Conservation (phyloP, 2,329 filamentous ascomycete species). For the Aspergillus caelatus region DNA sequence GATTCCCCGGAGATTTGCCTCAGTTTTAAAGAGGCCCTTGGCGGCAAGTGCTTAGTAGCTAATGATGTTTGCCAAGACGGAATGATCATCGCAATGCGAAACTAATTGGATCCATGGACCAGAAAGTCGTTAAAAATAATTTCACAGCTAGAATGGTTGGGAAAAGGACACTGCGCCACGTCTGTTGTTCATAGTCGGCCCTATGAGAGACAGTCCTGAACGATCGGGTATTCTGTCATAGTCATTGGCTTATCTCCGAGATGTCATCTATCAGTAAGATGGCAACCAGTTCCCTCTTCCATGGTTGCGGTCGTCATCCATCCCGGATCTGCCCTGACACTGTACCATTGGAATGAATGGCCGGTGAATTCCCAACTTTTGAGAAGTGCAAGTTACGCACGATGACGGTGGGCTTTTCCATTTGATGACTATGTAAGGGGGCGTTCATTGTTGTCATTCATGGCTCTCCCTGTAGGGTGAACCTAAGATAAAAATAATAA, state of each 20-base stretch:
- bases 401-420: too few species aligned
- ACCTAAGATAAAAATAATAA: not conserved
- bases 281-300: not conserved
- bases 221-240: not conserved
- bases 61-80: constrained; percentile 21
- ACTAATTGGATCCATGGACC: constrained; percentile 8
- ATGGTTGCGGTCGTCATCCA: not conserved
- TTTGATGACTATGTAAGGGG: constrained; percentile 4
- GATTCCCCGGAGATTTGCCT: constrained; percentile 8
- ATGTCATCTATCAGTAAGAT: not conserved
- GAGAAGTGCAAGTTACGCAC: too few species aligned
- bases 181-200: not conserved
- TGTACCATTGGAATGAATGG: not conserved
- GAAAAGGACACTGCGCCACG: constrained; percentile 1
- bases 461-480: not conserved
- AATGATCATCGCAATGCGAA: constrained; percentile 12
- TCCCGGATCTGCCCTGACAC: not conserved
- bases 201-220: not conserved
- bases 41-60: constrained; percentile 12
- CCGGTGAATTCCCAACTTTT: not conserved
- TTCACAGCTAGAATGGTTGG: not conserved
- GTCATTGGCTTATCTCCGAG: not conserved
- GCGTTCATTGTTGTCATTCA: constrained; percentile 6
- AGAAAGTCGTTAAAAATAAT: not conserved
- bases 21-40: constrained; percentile 18